Conservation (phyloP, 2,329 filamentous ascomycete species). For the Sclerotinia borealis region DNA sequence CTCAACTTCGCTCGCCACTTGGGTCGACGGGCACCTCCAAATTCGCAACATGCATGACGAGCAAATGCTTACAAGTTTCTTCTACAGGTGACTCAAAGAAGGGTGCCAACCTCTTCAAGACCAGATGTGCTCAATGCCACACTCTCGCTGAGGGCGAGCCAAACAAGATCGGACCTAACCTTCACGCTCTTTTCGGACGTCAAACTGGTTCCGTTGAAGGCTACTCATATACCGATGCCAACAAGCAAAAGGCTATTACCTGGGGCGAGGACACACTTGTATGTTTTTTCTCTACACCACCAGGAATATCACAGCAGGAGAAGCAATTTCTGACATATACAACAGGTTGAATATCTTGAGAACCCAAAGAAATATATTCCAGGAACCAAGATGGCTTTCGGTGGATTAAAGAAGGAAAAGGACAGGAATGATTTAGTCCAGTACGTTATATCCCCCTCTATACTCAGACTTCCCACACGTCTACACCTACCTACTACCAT, state of each 20-base stretch:
- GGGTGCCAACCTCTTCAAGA: slow-evolving; percentile 99
- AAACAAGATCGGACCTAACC: slow-evolving; percentile 97
- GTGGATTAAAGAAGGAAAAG: slow-evolving; percentile 99
- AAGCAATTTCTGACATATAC: neutral
- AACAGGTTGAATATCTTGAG: slow-evolving; percentile 93
- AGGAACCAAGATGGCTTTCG: slow-evolving; percentile 99
- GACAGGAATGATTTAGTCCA: slow-evolving; percentile 98
- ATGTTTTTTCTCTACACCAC: slow-evolving; percentile 33
- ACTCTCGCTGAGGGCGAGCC: slow-evolving; percentile 82
- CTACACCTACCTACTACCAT: slow-evolving; percentile 17
- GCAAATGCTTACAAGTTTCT: neutral
- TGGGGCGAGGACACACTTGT: slow-evolving; percentile 86
- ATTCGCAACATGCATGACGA: neutral
- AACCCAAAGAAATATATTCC: slow-evolving; percentile 99
- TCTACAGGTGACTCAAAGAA: slow-evolving; percentile 79
- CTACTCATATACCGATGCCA: slow-evolving; percentile 98
- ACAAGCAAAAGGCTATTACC: slow-evolving; percentile 90
- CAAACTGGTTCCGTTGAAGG: slow-evolving; percentile 87
- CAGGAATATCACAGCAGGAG: neutral
- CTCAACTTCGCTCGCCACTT: neutral
- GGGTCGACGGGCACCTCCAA: neutral
- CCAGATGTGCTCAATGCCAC: slow-evolving; percentile 97
- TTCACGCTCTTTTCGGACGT: slow-evolving; percentile 96
- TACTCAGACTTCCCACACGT: neutral
- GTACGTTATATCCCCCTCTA: slow-evolving; percentile 48